Conservation (phyloP, 2,329 filamentous ascomycete species). For the Arthrinium phaeospermum region DNA sequence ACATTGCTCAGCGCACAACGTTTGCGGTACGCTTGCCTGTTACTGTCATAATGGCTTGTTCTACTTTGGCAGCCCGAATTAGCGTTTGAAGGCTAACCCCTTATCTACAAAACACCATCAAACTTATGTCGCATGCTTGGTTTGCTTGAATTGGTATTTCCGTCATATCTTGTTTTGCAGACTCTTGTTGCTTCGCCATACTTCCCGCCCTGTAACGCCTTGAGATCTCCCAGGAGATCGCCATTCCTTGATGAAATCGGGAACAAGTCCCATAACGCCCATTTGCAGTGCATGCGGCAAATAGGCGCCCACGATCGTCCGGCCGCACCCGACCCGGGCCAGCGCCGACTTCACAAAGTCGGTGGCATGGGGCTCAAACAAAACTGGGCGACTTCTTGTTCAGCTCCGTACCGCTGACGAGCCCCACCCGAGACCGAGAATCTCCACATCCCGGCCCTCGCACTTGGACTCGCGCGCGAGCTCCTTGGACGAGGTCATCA, state of each 20-base stretch:
- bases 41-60: too few relatives aligned
- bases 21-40: too few relatives aligned
- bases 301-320: slow-evolving; percentile 6
- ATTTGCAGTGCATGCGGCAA: slow-evolving; percentile 15
- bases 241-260: slow-evolving; percentile 1
- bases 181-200: not conserved
- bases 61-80: not conserved
- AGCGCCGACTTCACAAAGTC: slow-evolving; percentile 30
- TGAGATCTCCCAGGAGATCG: not conserved
- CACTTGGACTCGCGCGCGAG: slow-evolving; percentile 29
- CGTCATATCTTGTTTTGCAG: not conserved
- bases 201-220: not conserved
- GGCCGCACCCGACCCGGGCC: slow-evolving; percentile 23
- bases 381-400: slow-evolving; percentile 23
- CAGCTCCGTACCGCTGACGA: slow-evolving; percentile 29
- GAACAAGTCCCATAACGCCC: not conserved
- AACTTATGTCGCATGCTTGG: not conserved
- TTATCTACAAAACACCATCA: not conserved
- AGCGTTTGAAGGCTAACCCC: not conserved
- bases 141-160: not conserved
- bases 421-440: slow-evolving; percentile 31
- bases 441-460: slow-evolving; percentile 28
- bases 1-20: too few relatives aligned
- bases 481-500: slow-evolving; percentile 23
- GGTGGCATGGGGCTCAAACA: slow-evolving; percentile 28